A percentile compares a stretch with the other conserved stretches of the same genome.
Evolutionary conservation across 306 rosid genomes (phyloP).

Genomic region (Benincasa hispida): DNA sequence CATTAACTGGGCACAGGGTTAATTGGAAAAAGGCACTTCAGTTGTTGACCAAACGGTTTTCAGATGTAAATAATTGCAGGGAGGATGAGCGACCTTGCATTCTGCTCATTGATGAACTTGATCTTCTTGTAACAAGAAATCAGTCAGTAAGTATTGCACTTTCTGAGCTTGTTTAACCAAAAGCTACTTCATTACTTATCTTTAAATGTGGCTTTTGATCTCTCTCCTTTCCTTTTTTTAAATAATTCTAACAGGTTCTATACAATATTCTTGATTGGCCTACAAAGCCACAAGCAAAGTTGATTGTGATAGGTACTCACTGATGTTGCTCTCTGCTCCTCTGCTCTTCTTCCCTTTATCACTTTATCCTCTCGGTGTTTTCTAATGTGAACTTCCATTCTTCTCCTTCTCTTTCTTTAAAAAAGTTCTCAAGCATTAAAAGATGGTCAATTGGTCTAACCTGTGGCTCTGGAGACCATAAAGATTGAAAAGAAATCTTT

Average conservation of each 20-base stretch:
- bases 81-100: conserved; percentile 78
- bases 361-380: neutral
- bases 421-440: neutral
- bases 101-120: conserved; percentile 92
- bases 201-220: neutral
- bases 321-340: neutral
- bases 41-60: conserved; percentile 65
- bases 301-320: conserved; percentile 66
- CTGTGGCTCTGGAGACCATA: neutral
- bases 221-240: neutral
- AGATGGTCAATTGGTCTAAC: neutral
- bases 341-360: neutral
- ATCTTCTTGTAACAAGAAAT: conserved; percentile 94
- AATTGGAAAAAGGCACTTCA: conserved; percentile 89
- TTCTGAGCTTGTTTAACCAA: neutral
- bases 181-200: neutral
- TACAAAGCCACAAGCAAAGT: conserved; percentile 76
- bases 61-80: conserved; percentile 53
- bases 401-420: neutral
- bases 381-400: neutral
- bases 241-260: conserved; percentile 42
- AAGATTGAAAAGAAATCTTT: neutral
- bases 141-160: conserved; percentile 56
- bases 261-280: conserved; percentile 99
- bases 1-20: conserved; percentile 76